Conservation (phyloP, 805 yeast species). For the Yarrowia sp. region DNA sequence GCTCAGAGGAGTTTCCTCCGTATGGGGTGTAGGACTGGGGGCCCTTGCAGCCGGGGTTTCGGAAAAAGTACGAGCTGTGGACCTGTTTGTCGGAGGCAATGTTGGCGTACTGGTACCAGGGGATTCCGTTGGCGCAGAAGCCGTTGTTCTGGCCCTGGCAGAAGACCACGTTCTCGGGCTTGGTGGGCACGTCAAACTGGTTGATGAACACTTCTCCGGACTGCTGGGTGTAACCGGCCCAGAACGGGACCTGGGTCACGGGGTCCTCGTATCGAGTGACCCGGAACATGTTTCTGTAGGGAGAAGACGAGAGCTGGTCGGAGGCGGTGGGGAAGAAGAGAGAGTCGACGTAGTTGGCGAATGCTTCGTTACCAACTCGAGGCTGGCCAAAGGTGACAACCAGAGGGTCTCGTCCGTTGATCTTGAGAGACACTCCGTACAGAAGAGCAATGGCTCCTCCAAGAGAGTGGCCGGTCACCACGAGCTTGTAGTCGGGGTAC, state of each 20-base stretch:
- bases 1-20: slow-evolving; percentile 1
- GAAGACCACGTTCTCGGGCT: slow-evolving; percentile 15
- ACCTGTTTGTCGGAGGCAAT: slow-evolving; percentile 6
- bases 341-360: slow-evolving; percentile 26
- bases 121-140: slow-evolving; percentile 28
- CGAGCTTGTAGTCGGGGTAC: slow-evolving; percentile 30
- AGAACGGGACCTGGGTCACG: slow-evolving; percentile 38
- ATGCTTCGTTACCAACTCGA: slow-evolving; percentile 30
- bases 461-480: slow-evolving; percentile 33
- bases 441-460: slow-evolving; percentile 38
- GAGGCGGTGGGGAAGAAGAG: slow-evolving; percentile 7
- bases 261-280: slow-evolving; percentile 35
- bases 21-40: slow-evolving; percentile 12
- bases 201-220: slow-evolving; percentile 30
- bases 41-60: slow-evolving; percentile 5
- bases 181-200: slow-evolving; percentile 4
- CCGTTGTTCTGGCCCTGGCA: slow-evolving; percentile 36
- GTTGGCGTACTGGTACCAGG: slow-evolving; percentile 36
- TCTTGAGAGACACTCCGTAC: slow-evolving; percentile 17
- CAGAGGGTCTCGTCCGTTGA: slow-evolving; percentile 28
- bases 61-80: slow-evolving; percentile 27
- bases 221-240: slow-evolving; percentile 36
- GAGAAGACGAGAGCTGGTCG: background rate
- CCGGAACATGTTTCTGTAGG: slow-evolving; percentile 19
- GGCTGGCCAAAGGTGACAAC: slow-evolving; percentile 38